These are phyloP conservation scores for Backusella tuberculispora DNA, from an alignment of 192 early-diverging fungal species.

Conservation along the genomic window DNA sequence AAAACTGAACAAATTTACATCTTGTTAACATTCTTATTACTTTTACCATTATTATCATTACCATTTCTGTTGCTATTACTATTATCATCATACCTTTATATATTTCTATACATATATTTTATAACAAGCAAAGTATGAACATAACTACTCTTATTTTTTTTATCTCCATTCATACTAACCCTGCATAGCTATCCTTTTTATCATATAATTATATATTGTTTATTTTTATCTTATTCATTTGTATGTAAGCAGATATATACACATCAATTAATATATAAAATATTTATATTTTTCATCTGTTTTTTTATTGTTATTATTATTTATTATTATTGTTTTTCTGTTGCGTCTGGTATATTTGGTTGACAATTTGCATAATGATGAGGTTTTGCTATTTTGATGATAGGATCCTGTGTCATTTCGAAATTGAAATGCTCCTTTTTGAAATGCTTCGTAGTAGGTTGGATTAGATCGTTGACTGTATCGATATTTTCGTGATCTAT, in stretches of 20 bases:
- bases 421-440: constrained; percentile 5
- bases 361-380: neutral
- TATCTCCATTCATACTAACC: neutral
- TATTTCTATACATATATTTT: neutral
- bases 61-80: neutral
- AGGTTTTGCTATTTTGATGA: constrained; percentile 9
- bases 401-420: neutral
- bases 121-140: too few relatives aligned
- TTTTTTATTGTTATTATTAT: neutral
- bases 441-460: neutral
- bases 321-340: neutral
- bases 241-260: neutral
- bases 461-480: too few relatives aligned
- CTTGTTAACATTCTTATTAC: neutral
- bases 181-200: neutral
- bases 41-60: neutral
- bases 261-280: neutral
- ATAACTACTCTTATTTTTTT: neutral
- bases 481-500: neutral
- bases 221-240: neutral
- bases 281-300: neutral
- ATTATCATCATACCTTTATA: neutral
- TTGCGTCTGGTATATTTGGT: neutral
- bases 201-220: neutral
- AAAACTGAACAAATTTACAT: neutral